Evolutionary conservation across 306 rosid genomes (phyloP).

Genomic region (Alnus glutinosa): DNA sequence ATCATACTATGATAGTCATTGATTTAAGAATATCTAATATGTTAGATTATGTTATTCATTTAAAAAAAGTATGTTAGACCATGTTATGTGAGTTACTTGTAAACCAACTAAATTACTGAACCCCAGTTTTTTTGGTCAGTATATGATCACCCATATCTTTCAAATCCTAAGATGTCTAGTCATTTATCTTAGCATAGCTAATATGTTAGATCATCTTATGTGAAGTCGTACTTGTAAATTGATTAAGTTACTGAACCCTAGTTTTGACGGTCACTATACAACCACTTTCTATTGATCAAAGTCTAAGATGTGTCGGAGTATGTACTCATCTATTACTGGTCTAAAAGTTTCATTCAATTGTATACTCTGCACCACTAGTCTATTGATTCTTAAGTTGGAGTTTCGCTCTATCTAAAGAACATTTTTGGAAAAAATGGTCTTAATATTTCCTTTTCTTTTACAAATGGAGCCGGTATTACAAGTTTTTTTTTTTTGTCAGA

Average conservation of each 20-base stretch:
- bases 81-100: slow-evolving; percentile 2
- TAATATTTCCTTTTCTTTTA: neutral
- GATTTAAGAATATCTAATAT: neutral
- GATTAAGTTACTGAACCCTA: neutral
- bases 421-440: neutral
- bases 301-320: neutral
- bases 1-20: neutral
- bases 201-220: too few species aligned
- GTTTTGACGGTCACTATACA: neutral
- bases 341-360: neutral
- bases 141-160: neutral
- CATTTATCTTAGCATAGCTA: too few species aligned
- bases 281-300: neutral
- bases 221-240: too few species aligned
- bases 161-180: neutral
- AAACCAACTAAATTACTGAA: neutral
- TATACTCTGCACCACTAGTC: neutral
- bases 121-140: neutral
- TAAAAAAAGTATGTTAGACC: neutral
- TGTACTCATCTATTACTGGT: neutral
- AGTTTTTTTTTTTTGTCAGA: too few species aligned
- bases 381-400: neutral
- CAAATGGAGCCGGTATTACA: too few species aligned
- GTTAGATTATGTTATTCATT: neutral
- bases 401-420: neutral